Percentiles rank a stretch among this genome's conserved stretches.
Conservation (phyloP, 148 eudicot species). For the Chenopodium quinoa region DNA sequence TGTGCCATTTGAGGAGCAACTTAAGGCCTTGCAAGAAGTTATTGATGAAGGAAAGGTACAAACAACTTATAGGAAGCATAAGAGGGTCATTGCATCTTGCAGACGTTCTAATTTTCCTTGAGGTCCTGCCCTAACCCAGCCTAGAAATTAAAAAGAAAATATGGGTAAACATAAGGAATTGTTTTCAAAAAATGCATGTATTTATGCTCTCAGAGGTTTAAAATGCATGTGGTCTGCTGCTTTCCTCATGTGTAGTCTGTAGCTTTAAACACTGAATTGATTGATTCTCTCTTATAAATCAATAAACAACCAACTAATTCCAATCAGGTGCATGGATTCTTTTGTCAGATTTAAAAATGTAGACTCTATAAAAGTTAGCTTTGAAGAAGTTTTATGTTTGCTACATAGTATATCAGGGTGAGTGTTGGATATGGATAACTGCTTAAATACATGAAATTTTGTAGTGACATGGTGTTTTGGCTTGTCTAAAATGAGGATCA, state of each 20-base stretch:
- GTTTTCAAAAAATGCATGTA: neutral
- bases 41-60: conserved; percentile 92
- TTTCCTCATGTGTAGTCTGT: neutral
- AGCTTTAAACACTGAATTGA: neutral
- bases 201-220: neutral
- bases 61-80: neutral
- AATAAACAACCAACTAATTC: neutral
- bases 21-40: conserved; percentile 75
- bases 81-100: conserved; percentile 9
- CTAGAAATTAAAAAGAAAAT: neutral
- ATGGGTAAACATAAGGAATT: neutral
- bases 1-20: conserved; percentile 79
- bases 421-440: neutral
- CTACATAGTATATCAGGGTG: neutral
- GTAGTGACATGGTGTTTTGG: neutral
- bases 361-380: neutral
- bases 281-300: neutral
- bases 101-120: neutral
- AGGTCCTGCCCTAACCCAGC: neutral
- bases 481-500: neutral
- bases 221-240: neutral
- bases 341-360: neutral
- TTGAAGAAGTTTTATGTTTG: neutral
- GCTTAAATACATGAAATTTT: neutral
- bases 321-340: neutral